Conservation (phyloP, 306 rosid species). For the Gynostemma pentaphyllum region DNA sequence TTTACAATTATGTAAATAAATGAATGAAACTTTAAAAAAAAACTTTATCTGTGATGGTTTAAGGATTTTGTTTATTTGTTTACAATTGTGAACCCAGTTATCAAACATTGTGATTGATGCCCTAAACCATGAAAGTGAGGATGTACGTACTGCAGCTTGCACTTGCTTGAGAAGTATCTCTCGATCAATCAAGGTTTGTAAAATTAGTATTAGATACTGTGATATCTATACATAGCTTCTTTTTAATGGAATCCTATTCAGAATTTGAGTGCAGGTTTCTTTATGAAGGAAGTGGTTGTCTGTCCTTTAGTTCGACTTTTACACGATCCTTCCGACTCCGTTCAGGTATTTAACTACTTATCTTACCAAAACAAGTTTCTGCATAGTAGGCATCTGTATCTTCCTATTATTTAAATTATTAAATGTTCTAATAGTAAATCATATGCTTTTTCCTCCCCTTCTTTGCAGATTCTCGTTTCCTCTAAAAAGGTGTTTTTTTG, state of each 20-base stretch:
- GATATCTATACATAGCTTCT: neutral
- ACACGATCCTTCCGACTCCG: constrained; percentile 54
- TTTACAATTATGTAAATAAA: neutral
- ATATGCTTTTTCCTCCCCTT: too few relatives aligned
- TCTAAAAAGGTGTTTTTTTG: too few relatives aligned
- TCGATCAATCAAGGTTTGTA: constrained; percentile 80
- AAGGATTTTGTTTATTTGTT: constrained; percentile 9
- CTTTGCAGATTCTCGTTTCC: too few relatives aligned
- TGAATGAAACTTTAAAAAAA: too few relatives aligned
- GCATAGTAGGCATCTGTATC: neutral
- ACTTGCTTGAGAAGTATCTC: constrained; percentile 78
- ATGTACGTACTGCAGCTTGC: constrained; percentile 78
- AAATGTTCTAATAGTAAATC: neutral
- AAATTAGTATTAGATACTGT: neutral
- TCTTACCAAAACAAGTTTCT: neutral
- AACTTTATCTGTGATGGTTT: constrained; percentile 15
- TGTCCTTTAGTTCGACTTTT: constrained; percentile 73
- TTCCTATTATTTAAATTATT: neutral
- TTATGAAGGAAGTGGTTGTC: constrained; percentile 67
- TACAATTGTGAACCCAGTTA: constrained; percentile 27
- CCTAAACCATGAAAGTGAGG: constrained; percentile 51
- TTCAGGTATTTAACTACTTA: constrained; percentile 50
- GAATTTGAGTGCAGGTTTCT: constrained; percentile 86
- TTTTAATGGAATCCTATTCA: constrained; percentile 45
- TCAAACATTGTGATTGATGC: constrained; percentile 47